These are phyloP conservation scores for Arthroderma sp. DNA, from an alignment of 2,329 filamentous ascomycete species.

Conservation along the genomic window DNA sequence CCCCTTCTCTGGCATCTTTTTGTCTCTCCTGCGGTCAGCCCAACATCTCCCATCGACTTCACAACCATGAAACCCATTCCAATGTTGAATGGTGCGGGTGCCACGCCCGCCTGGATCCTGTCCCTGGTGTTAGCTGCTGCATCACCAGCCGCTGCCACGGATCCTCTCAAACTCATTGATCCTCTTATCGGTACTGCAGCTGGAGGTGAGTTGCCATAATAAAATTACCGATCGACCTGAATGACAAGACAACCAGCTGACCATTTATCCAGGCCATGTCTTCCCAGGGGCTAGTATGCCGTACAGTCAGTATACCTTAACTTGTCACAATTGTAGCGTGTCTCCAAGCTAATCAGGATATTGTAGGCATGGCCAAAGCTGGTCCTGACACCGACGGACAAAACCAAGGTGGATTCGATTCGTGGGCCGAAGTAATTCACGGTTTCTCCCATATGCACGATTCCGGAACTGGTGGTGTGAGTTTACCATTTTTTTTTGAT, in stretches of 20 bases:
- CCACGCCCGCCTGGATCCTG: no score
- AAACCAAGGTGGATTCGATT: slow-evolving; percentile 46
- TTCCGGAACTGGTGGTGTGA: slow-evolving; percentile 37
- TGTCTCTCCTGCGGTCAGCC: no score
- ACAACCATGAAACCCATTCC: no score
- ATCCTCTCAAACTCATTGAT: slow-evolving; percentile 29
- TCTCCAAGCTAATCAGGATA: not conserved
- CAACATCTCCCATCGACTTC: no score
- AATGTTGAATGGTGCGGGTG: no score
- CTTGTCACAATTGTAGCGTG: not conserved
- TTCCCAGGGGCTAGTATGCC: slow-evolving; percentile 44
- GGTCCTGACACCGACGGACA: slow-evolving; percentile 41
- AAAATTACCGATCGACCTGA: not conserved
- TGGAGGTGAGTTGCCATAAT: slow-evolving; percentile 14
- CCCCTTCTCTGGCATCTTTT: no score
- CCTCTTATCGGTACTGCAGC: slow-evolving; percentile 43
- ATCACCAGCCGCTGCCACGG: not conserved
- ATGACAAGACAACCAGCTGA: not conserved
- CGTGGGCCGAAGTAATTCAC: slow-evolving; percentile 35
- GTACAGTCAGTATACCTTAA: slow-evolving; percentile 26
- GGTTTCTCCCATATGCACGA: slow-evolving; percentile 44
- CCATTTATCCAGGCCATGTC: slow-evolving; percentile 34
- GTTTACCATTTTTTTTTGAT: slow-evolving; percentile 1
- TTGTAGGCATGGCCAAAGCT: slow-evolving; percentile 40
- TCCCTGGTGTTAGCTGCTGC: no score